Conservation (phyloP, 1,284 basidiomycete species). For the Acaromyces ingoldii region DNA sequence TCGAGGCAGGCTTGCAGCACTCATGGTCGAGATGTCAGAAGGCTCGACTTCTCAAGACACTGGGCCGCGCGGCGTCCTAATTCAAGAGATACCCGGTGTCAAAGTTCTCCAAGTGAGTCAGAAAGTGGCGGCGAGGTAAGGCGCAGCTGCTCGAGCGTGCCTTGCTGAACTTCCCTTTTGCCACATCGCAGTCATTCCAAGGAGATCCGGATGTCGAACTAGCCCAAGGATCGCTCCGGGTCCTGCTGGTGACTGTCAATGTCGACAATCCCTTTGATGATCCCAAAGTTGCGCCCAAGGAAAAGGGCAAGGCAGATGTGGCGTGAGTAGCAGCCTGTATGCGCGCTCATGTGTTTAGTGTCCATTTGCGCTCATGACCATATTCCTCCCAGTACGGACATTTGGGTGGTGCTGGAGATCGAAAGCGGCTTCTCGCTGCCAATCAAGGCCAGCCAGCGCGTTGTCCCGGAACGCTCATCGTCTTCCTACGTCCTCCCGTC, state of each 20-base stretch:
- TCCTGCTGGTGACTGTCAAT: neutral
- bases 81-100: neutral
- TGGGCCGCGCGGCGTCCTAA: too few species aligned
- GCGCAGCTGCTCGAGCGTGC: too few species aligned
- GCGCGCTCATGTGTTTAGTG: too few species aligned
- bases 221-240: neutral
- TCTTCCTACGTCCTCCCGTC: constrained; percentile 27
- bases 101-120: constrained; percentile 1
- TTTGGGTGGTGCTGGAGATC: constrained; percentile 30
- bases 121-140: too few species aligned
- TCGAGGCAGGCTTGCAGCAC: too few species aligned
- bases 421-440: constrained; percentile 25
- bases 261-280: constrained; percentile 2
- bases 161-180: too few species aligned
- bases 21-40: too few species aligned
- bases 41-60: too few species aligned
- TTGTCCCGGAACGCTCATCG: constrained; percentile 17
- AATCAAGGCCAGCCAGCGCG: constrained; percentile 21
- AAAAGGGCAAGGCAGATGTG: too few species aligned
- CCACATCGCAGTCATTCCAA: too few species aligned
- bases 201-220: constrained; percentile 1
- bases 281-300: too few species aligned
- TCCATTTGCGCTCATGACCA: neutral
- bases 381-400: neutral
- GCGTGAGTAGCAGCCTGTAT: too few species aligned